Evolutionary conservation across 2,329 filamentous ascomycete genomes (phyloP), one percentile per base, ranked within the genome.

Genomic region (Fonsecaea pugnacius): DNA sequence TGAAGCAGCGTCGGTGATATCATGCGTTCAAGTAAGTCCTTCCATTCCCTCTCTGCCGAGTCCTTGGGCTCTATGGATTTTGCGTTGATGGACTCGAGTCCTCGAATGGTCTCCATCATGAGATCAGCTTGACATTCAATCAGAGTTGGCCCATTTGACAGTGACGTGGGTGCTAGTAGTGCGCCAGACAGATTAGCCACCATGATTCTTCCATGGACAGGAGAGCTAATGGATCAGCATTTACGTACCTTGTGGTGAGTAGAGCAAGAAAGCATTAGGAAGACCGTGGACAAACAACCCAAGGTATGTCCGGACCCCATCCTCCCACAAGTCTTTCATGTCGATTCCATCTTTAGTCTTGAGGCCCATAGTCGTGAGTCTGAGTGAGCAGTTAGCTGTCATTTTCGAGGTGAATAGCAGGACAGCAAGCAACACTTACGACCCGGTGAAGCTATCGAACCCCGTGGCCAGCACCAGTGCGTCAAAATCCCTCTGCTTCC

Each of bases 231-330:
- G n/a, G n/a, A n/a, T n/a, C n/a, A n/a, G n/a, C n/a, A n/a, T n/a
- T 36, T 7, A 60, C 64, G 8, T 60, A 67, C 77, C 83, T 12
- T 87, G 85, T 0, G 80, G 76, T 0, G 84, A 84, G 70, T 86
- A 87, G 53, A 82, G 71, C 59, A 79, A 78, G 73, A 83, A 82
- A 70, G 81, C 74, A 56, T 84, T 84, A 0, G 81, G 79, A 63
- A 79, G 81, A 3, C 75, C 75, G 12, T 73, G 66, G 8, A 78
- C 74, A 0, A 75, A 75, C 21, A 79, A 74, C 0, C 82, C 82
- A 0, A 83, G 70, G 62, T 78, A 80, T 0, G 78, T 78, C 32
- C 72, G 68, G 5, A 77, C 75, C 0, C 77, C 77, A 0, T 73
- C 55, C 14, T 70, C 69, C 68, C 79, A 82, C n/a, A 77, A 73